Percentiles rank a stretch among this genome's conserved stretches.
These are phyloP conservation scores for Linnemannia elongata DNA, from an alignment of 192 early-diverging fungal genomes.

Conservation along the genomic window DNA sequence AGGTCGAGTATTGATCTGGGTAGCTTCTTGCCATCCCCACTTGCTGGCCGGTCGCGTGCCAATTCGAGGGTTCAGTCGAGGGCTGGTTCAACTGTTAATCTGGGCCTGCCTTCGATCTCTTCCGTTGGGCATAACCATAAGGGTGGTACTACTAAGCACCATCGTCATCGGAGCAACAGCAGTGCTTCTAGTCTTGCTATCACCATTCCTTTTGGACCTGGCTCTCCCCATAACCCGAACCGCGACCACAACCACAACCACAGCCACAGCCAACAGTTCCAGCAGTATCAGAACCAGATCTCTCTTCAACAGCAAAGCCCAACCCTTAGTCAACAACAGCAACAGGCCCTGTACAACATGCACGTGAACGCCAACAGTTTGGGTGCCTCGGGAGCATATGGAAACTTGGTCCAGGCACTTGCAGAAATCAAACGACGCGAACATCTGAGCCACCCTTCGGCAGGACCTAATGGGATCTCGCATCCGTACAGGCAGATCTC, in stretches of 20 bases:
- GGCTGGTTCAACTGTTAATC: conserved; percentile 18
- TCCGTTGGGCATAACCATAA: neutral
- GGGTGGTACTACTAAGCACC: neutral
- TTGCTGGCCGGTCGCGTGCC: conserved; percentile 20
- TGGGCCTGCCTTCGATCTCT: neutral
- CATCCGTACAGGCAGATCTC: conserved; percentile 16
- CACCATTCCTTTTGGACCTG: neutral
- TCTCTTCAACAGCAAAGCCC: conserved; percentile 21
- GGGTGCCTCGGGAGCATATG: conserved; percentile 41
- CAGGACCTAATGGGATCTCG: neutral
- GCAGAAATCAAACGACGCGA: conserved; percentile 41
- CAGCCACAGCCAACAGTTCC: conserved; percentile 3
- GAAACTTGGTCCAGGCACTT: conserved; percentile 36
- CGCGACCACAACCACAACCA: neutral
- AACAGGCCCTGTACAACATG: conserved; percentile 43
- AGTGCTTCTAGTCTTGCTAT: neutral
- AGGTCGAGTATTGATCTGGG: conserved; percentile 42
- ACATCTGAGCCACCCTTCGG: neutral
- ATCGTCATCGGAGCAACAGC: neutral
- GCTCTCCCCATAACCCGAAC: neutral
- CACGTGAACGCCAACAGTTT: conserved; percentile 52
- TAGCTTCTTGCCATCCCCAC: conserved; percentile 30
- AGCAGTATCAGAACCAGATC: conserved; percentile 15
- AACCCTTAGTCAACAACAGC: conserved; percentile 36
- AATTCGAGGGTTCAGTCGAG: conserved; percentile 17